Base-by-base conservation (phyloP, 225 moss, liverwort and hornwort genomes). In the Anthoceros angustus region DNA sequence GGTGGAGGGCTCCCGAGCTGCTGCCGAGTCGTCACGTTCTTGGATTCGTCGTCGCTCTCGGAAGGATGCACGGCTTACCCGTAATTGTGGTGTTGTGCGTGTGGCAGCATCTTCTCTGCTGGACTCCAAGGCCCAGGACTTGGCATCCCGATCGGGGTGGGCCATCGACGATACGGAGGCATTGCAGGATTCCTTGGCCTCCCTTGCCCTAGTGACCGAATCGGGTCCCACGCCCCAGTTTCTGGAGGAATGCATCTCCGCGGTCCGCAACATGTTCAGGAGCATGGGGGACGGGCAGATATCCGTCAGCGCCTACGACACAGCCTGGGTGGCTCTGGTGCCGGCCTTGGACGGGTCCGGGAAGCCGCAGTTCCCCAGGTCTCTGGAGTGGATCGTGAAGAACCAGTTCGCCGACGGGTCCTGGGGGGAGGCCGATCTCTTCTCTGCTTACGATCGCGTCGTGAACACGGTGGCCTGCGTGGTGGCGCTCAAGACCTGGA, bases 251-350 rank as follows among this genome's bases (percentile, higher is more conserved):
- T 70, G 74, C 69, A 69, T 61, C 14, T 71, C 78, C 61, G 72
- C 74, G 15, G 72, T 88, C 16, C 55, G 72, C 63, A 39, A 10
- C 10, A 69, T 32, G 43, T 88, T 88, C 24, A 74, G 72, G 10
- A 73, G 76, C 20, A 63, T 78, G 78, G 71, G 40, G 61, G 43
- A 69, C n/a, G 88, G 86, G 42, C 76, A 78, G 39, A 83, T 88
- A 26, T 80, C 88, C 4, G 42, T 76, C 43, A 84, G 86, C 8
- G 74, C 88, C 24, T 92, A 92, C 61, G 92, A 92, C 3, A 92
- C 88, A 26, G 88, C 92, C 41, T 92, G 92, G 92, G 86, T 92
- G 46, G 88, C 86, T 0, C 67, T 79, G 63, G 79, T 92, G 0
- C 80, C 88, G 25, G 76, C 82, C 2, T 46, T 81, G 16, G 77